Evolutionary conservation across 2,329 filamentous ascomycete species (phyloP), one percentile per base, ranked within the genome.

Genomic region (Neurospora crassa): DNA sequence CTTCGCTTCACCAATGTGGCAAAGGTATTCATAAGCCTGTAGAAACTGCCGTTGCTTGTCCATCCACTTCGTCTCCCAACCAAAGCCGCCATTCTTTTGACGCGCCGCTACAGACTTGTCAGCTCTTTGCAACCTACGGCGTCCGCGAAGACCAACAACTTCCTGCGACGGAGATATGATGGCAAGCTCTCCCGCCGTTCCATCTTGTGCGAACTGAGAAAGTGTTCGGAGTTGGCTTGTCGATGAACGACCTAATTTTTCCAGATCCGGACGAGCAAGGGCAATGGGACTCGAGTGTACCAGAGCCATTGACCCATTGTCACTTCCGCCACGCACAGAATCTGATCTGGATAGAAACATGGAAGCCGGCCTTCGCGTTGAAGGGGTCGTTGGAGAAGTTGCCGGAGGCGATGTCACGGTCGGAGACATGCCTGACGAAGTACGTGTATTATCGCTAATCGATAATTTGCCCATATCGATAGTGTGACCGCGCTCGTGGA

Each of bases 1-100:
- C 79, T 98, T 98, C 29, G 96, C 96, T 83, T 99, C 96, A 79
- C 96, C 96, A 75, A 99, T 98, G 79, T 99, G 96, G 79, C 96
- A 99, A 45, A 99, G 90, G 79, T 99, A 99, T 80, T 99, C 96
- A 79, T 99, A 99, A 7, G 96, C 96, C 80, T 97, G 93, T 70
- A 99, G 83, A 78, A 97, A 98, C 79, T 98, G 95, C 37, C 96
- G 89, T 79, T 99, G 95, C 79, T 97, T 96, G 80, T 99, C 96
- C 95, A 99, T 99, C 96, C 96, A 99, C 79, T 95, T 97, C 68
- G 92, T 89, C 74, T 92, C 89, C 91, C 94, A 96, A 68, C 89
- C 87, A 75, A 91, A 93, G 37, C 82, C 84, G 71, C 83, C 84
- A 6, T 78, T 76, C 11, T 80, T 79, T 74, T 84, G 84, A 29